Evolutionary conservation across 1,284 basidiomycete genomes (phyloP), one percentile per base, ranked within the genome.

Genomic region (Malassezia arunalokei): DNA sequence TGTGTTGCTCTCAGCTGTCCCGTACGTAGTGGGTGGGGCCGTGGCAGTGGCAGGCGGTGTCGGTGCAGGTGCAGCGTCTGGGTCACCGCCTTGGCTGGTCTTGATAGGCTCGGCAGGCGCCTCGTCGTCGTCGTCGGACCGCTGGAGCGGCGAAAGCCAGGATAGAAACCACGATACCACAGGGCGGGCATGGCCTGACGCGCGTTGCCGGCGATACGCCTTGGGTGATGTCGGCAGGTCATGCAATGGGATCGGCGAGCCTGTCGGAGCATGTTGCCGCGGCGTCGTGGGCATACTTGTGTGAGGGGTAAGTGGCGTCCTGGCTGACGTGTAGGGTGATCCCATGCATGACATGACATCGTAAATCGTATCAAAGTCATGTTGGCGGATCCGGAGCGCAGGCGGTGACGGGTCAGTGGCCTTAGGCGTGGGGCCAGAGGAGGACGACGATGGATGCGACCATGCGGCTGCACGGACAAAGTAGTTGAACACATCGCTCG

Each of bases 401-500:
- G 62, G 46, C 47, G 62, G 41, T 2, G 15, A 11, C 11, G 33
- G 33, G 33, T 35, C 33, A 2, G 33, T 35, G 0, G 44, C 37
- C 0, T 53, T 50, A 3, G 11, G 11, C 11, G 1, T 55, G 17
- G 12, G 39, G n/a, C 20, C n/a, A 35, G 33, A 35, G 33, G 9
- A 11, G 5, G 33, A 35, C 5, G 43, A 8, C 2, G 30, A 53
- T 20, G 45, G 51, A 11, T 54, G 40, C 12, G 39, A 31, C 54
- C 44, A 56, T 11, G 40, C 54, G 14, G 43, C 49, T 9, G 44
- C 31, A 31, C 49, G 43, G 11, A 39, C 49, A 24, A 51, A 48
- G 14, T 55, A 63, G 37, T 59, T 51, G 53, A 71, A 56, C 0
- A 69, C 62, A 28, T 69, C 67, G 51, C 69, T 69, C 40, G 59